Evolutionary conservation across 177 flowering plant species (phyloP).

Genomic region (Vitis hybrid): DNA sequence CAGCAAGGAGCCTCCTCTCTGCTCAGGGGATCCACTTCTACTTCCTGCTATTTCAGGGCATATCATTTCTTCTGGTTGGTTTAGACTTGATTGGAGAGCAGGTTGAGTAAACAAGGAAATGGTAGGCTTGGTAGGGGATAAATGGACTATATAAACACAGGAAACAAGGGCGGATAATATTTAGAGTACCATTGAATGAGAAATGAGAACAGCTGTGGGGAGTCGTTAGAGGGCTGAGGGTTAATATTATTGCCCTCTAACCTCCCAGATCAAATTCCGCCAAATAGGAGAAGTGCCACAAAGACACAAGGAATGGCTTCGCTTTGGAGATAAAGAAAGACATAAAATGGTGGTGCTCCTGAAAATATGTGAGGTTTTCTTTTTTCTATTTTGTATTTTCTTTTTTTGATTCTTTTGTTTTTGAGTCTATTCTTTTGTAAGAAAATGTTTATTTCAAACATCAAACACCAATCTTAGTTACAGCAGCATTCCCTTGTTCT

Average conservation of each 20-base stretch:
- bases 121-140: not conserved
- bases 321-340: not conserved
- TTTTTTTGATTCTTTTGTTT: slow-evolving; percentile 31
- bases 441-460: slow-evolving; percentile 28
- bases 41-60: slow-evolving; percentile 93
- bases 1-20: slow-evolving; percentile 86
- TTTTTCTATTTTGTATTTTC: not conserved
- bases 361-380: slow-evolving; percentile 10
- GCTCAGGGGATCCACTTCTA: slow-evolving; percentile 97
- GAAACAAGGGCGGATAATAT: slow-evolving; percentile 3
- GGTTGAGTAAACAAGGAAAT: slow-evolving; percentile 36
- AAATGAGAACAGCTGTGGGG: not conserved
- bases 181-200: not conserved
- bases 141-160: slow-evolving; percentile 5
- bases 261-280: not conserved
- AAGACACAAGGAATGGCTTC: slow-evolving; percentile 11
- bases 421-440: slow-evolving; percentile 37
- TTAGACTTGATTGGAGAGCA: slow-evolving; percentile 94
- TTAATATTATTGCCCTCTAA: not conserved
- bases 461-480: slow-evolving; percentile 18
- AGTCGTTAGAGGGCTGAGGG: not conserved
- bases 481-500: not conserved
- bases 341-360: not conserved
- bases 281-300: slow-evolving; percentile 14
- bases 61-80: slow-evolving; percentile 88